A percentile compares a stretch with the other conserved stretches of the same genome.
These are phyloP conservation scores for Lepidium aucheri DNA, from an alignment of 345 rosid species.

Conservation along the genomic window DNA sequence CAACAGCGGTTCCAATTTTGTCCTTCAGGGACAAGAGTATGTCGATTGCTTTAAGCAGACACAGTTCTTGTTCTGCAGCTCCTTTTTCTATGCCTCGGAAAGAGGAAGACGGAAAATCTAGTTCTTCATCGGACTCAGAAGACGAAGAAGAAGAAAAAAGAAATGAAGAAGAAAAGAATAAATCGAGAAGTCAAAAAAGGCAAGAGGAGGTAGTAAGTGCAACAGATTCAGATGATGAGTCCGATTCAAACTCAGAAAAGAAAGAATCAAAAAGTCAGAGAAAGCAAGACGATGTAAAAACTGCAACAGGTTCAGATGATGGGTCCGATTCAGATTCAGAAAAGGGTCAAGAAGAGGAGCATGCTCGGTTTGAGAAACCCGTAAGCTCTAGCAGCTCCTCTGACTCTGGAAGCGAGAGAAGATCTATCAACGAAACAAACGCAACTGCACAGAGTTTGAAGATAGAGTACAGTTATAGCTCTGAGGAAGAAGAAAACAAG, in stretches of 20 bases:
- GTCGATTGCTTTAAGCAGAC: constrained; percentile 29
- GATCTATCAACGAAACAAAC: constrained; percentile 12
- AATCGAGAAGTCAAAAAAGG: background rate
- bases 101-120: constrained; percentile 9
- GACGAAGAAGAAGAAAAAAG: background rate
- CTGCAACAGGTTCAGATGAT: background rate
- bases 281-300: background rate
- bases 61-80: constrained; percentile 21
- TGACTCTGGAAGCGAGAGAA: constrained; percentile 5
- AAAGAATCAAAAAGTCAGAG: background rate
- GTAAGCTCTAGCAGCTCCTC: constrained; percentile 16
- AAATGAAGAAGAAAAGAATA: background rate
- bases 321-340: constrained; percentile 12
- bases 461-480: constrained; percentile 22
- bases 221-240: background rate
- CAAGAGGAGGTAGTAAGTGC: background rate
- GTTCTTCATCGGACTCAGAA: constrained; percentile 16
- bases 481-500: constrained; percentile 22
- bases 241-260: constrained; percentile 10
- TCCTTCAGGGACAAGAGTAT: constrained; percentile 31
- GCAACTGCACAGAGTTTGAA: constrained; percentile 24
- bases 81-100: constrained; percentile 15
- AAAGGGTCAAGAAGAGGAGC: constrained; percentile 7
- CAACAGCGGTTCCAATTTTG: constrained; percentile 6
- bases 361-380: constrained; percentile 3